Base-by-base conservation (phyloP, 2,329 filamentous ascomycete genomes). In the Sclerotinia subarctica region DNA sequence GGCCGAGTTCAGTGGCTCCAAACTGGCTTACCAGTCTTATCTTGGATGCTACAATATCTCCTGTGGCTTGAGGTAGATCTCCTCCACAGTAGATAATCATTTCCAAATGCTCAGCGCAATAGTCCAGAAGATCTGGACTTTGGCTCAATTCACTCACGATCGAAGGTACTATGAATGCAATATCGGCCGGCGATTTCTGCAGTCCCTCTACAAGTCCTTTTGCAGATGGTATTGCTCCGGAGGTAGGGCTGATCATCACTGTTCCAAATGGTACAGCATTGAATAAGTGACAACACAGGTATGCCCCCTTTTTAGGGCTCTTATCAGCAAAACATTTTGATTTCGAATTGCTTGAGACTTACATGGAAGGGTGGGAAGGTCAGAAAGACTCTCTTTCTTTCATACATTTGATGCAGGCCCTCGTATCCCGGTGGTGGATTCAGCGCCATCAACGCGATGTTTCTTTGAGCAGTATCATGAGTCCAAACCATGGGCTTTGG, bases 1-100 rank as follows among this genome's bases (percentile, higher is more conserved):
- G 21, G 7, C 53, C 64, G 2, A 46, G 26, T 29, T 66, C 64
- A 11, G 52, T 66, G 21, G 64, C 52, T 17, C 64, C 64, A 44
- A 44, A 58, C 13, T 46, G 19, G 44, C 24, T 46, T 11, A 44
- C 24, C 3, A 66, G 53, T 32, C 46, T 42, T 6, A 66, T 47
- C 19, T 66, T 66, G 7, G 64, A 26, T 32, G 53, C 64, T 21
- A 67, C 62, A 52, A 35, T 32, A 26, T 67, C 56, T 7, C 64
- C 68, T 1, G 46, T 24, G 17, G n/a, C 46, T 26, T 62, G 38
- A 17, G 68, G 68, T 3, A 69, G 29, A 62, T 53, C 54, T n/a
- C 68, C 68, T 38, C 64, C 68, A 19, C 42, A 51, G 44, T 59
- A 69, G 8, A 60, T 51, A 2, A 69, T 17, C 24, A 49, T 46